Evolutionary conservation across 257 asterid genomes (phyloP).

Genomic region (Solanum gracilifrons): DNA sequence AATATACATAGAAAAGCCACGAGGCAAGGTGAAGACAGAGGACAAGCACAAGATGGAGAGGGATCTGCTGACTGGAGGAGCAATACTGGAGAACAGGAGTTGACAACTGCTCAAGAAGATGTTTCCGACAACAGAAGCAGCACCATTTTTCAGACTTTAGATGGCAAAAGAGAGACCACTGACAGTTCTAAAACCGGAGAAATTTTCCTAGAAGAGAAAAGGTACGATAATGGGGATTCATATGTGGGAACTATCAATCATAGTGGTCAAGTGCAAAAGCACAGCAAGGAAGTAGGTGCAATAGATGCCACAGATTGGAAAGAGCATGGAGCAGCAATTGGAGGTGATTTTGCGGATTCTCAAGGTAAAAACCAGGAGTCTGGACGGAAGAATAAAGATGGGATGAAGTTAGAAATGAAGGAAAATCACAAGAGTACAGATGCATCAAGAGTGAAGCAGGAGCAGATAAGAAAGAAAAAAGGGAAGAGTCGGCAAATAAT

Average conservation of each 20-base stretch:
- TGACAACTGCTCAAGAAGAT: constrained; percentile 1
- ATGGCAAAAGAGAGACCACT: background rate
- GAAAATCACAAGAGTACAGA: background rate
- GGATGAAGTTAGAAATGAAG: constrained; percentile 19
- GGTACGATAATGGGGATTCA: background rate
- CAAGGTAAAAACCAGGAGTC: background rate
- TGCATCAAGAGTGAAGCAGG: background rate
- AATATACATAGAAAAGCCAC: background rate
- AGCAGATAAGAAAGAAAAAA: constrained; percentile 11
- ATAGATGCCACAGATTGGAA: background rate
- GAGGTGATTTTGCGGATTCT: background rate
- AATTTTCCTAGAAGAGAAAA: background rate
- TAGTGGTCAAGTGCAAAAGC: background rate
- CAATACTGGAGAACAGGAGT: constrained; percentile 6
- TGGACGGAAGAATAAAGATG: background rate
- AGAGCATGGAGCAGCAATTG: background rate
- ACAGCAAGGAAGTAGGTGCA: background rate
- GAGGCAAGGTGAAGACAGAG: background rate
- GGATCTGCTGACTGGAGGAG: background rate
- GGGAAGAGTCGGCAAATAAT: constrained; percentile 26
- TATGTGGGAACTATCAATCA: background rate
- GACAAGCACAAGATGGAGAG: constrained; percentile 1
- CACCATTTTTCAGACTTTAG: background rate
- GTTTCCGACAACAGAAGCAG: background rate
- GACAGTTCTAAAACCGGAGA: background rate